Percentiles rank a stretch among this genome's conserved stretches.
phyloP scores from a whole-genome alignment of 1,284 basidiomycete species.

The Apiotrichum veenhuisii region DNA sequence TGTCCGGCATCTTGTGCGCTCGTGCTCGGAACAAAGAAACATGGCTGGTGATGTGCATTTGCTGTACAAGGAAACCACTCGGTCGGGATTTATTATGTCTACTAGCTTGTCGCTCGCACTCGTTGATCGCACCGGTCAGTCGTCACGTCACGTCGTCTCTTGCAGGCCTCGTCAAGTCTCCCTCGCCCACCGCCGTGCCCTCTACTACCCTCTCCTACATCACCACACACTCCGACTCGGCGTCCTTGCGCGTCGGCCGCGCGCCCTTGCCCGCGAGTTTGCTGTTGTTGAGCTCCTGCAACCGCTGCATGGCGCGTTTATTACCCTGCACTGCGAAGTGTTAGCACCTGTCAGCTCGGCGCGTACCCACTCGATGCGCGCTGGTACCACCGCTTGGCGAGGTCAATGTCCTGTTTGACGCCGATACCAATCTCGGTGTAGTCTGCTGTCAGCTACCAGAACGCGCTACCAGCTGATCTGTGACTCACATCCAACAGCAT shows the following conservation, averaged over 20 bases:
- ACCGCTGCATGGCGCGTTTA: slow-evolving; percentile 66
- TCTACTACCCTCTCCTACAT: slow-evolving; percentile 49
- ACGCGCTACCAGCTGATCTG: neutral
- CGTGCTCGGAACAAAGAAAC: too few relatives aligned
- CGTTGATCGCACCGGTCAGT: neutral
- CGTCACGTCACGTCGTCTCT: neutral
- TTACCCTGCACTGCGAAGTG: slow-evolving; percentile 40
- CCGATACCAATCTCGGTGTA: slow-evolving; percentile 98
- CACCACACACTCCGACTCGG: slow-evolving; percentile 85
- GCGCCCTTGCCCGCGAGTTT: slow-evolving; percentile 53
- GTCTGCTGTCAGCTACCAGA: slow-evolving; percentile 49
- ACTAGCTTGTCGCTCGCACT: neutral
- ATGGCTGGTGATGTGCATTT: slow-evolving; percentile 1
- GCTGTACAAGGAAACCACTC: neutral
- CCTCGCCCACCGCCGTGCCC: neutral
- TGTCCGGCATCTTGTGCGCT: too few relatives aligned
- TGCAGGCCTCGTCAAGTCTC: neutral
- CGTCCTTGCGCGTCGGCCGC: slow-evolving; percentile 84
- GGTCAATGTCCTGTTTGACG: slow-evolving; percentile 89
- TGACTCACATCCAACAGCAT: slow-evolving; percentile 74
- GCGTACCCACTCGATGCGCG: slow-evolving; percentile 76
- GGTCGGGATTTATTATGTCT: neutral
- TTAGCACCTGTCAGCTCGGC: neutral
- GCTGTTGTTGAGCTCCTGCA: slow-evolving; percentile 66
- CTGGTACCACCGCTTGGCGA: slow-evolving; percentile 99